Evolutionary conservation across 208 protist genomes (phyloP).

Genomic region (Crithidia mellificae): DNA sequence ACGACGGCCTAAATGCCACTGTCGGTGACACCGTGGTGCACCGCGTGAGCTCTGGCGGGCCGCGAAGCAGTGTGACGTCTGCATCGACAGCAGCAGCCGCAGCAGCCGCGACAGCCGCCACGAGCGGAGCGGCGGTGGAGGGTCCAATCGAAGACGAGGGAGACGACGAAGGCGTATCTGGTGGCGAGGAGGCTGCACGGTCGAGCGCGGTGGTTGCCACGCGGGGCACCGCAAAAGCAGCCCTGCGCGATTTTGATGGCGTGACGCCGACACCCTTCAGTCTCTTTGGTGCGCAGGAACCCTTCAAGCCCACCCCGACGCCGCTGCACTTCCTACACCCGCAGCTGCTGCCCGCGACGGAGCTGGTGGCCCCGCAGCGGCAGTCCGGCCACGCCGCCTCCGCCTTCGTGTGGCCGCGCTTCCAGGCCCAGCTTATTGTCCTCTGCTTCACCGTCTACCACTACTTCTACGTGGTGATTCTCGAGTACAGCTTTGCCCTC

Average conservation of each 20-base stretch:
- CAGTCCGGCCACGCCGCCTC: neutral
- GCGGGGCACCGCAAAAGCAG: neutral
- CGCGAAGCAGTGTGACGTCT: too few species aligned
- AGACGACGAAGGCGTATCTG: too few species aligned
- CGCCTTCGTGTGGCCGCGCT: conserved; percentile 34
- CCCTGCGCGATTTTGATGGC: conserved; percentile 19
- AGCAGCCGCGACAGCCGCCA: too few species aligned
- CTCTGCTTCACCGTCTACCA: conserved; percentile 25
- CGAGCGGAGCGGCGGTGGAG: too few species aligned
- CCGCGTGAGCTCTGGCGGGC: too few species aligned
- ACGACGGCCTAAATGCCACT: too few species aligned
- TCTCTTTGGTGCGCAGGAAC: conserved; percentile 38
- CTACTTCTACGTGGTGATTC: conserved; percentile 32
- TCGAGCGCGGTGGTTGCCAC: neutral
- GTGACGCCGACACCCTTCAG: conserved; percentile 36
- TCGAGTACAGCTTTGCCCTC: conserved; percentile 38
- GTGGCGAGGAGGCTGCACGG: neutral
- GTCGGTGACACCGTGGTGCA: too few species aligned
- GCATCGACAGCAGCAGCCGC: too few species aligned
- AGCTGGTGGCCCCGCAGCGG: conserved; percentile 18
- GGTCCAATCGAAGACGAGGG: too few species aligned
- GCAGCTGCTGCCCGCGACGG: conserved; percentile 17
- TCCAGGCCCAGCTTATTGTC: conserved; percentile 27
- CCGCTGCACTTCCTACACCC: conserved; percentile 9
- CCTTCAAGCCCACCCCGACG: conserved; percentile 27